phyloP scores from a whole-genome alignment of 257 asterid species.

The Leonotis leonurus region DNA sequence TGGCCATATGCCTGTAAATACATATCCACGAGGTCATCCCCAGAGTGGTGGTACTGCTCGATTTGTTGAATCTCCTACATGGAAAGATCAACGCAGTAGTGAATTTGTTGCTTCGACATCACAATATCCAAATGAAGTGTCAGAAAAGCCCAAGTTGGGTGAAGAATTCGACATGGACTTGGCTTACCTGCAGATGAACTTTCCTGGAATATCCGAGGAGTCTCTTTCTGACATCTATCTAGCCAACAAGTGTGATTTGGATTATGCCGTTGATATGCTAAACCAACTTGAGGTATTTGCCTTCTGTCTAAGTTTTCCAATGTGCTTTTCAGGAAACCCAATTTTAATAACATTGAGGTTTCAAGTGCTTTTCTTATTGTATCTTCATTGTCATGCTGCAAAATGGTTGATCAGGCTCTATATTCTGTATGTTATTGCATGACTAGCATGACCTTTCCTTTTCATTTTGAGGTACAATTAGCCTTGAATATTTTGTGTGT shows the following conservation, averaged over 20 bases:
- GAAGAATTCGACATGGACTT: conserved; percentile 60
- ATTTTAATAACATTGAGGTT: background rate
- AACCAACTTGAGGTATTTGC: conserved; percentile 76
- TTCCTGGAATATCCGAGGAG: conserved; percentile 72
- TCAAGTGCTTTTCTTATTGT: background rate
- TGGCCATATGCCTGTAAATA: conserved; percentile 34
- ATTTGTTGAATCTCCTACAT: conserved; percentile 22
- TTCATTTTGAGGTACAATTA: background rate
- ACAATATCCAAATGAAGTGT: conserved; percentile 24
- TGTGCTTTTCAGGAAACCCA: too few relatives aligned
- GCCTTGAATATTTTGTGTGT: background rate
- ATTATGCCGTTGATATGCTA: conserved; percentile 70
- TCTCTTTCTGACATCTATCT: conserved; percentile 63
- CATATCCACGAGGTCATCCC: conserved; percentile 22
- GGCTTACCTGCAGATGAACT: conserved; percentile 57
- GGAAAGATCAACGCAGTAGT: conserved; percentile 32
- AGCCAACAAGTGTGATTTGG: conserved; percentile 58
- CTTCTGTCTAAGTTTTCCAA: background rate
- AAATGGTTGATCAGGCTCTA: background rate
- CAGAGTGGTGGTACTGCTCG: conserved; percentile 22
- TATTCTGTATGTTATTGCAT: background rate
- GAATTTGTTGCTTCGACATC: conserved; percentile 49
- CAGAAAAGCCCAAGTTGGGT: conserved; percentile 31
- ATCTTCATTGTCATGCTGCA: background rate
- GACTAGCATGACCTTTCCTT: background rate